Evolutionary conservation across 2,329 filamentous ascomycete species (phyloP), one percentile per base, ranked within the genome.

Genomic region (Ophiostoma ips): DNA sequence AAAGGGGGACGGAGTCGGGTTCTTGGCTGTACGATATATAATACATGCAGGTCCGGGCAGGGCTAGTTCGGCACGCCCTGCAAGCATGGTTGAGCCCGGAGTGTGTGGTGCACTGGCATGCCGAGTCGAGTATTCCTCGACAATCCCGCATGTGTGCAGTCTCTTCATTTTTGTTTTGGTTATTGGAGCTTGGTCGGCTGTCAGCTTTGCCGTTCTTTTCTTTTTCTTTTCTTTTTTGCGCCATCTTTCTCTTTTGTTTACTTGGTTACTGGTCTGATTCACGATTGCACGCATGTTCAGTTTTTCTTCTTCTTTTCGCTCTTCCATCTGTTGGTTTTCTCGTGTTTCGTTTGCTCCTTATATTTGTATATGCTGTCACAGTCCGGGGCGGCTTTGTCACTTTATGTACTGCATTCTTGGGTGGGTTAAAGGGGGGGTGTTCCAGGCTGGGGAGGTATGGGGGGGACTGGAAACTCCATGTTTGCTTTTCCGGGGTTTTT

Each of bases 111-210:
- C 24, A 28, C 8, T 8, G 24, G 5, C 24, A 16, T 11, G 11
- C 28, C 30, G 15, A 24, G 10, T 34, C 30, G 10, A 19, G 10
- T 21, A 6, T 6, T 31, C 12, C 28, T 21, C n/a, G 19, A 16
- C 31, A 45, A 45, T n/a, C 12, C n/a, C 10, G 11, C 16, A 19
- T 18, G 13, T 33, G 76, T 72, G 66, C 71, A 41, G 16, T 43
- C 31, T 16, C n/a, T n/a, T n/a, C n/a, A n/a, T n/a, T n/a, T n/a
- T n/a, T n/a, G n/a, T 34, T 30, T 37, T 35, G n/a, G 33, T 19
- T 21, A 31, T 15, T 18, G 19, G 28, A 21, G 33, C 18, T 46
- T 37, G 30, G 16, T 21, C 18, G 37, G 46, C 24, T 33, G 36
- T 16, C 19, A 21, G 31, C 16, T 16, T 18, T 13, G 37, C 15